Conservation (phyloP, 495 filamentous ascomycete species). For the Daldinia concentrica region DNA sequence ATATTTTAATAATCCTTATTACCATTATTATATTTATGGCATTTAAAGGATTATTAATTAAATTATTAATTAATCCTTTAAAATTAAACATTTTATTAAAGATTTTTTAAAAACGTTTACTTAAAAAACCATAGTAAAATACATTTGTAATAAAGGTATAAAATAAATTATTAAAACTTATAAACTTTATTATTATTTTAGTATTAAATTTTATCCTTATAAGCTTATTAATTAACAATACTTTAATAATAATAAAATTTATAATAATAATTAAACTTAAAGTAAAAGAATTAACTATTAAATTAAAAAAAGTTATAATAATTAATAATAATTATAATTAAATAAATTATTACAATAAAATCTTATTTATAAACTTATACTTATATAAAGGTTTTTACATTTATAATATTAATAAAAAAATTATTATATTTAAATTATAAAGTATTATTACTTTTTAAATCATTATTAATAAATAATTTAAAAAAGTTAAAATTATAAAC, state of each 20-base stretch:
- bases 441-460: too few species aligned
- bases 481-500: too few species aligned
- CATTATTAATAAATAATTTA: too few species aligned
- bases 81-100: not conserved
- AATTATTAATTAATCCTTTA: not conserved
- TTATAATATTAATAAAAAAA: not conserved
- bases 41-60: not conserved
- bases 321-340: not conserved
- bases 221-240: not conserved
- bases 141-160: not conserved
- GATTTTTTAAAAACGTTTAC: not conserved
- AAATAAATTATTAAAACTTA: not conserved
- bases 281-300: not conserved
- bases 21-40: not conserved
- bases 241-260: not conserved
- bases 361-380: not conserved
- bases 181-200: not conserved
- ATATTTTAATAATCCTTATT: not conserved
- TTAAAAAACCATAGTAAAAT: not conserved
- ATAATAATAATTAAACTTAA: not conserved
- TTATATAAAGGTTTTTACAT: not conserved
- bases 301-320: not conserved
- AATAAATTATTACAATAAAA: conserved; percentile 1
- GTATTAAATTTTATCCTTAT: not conserved
- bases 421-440: too few species aligned